Percentiles rank a stretch among this genome's conserved stretches.
These are phyloP conservation scores for Phytopythium vexans DNA, from an alignment of 352 stramenopile genomes.

Conservation along the genomic window DNA sequence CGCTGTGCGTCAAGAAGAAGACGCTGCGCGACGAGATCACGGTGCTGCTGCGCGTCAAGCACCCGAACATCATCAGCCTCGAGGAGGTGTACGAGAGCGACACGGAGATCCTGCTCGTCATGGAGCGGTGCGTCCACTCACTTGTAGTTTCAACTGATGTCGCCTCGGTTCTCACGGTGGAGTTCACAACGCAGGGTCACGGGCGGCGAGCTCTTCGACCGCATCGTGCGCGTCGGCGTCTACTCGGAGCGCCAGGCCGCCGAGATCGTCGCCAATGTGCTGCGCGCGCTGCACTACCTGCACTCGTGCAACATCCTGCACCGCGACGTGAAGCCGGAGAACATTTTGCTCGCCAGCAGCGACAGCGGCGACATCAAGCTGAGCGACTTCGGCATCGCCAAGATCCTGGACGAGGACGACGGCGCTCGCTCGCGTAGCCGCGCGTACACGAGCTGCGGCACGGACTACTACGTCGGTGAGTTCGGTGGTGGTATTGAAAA, in stretches of 20 bases:
- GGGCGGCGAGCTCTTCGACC: constrained; percentile 80
- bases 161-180: not conserved
- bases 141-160: not conserved
- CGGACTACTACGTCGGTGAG: constrained; percentile 85
- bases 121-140: constrained; percentile 58
- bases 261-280: constrained; percentile 71
- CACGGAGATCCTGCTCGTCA: constrained; percentile 84
- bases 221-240: constrained; percentile 75
- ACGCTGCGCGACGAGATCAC: constrained; percentile 85
- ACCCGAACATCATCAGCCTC: constrained; percentile 86
- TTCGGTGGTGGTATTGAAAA: not conserved
- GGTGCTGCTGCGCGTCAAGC: constrained; percentile 79
- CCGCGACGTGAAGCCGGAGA: constrained; percentile 83
- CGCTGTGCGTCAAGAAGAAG: constrained; percentile 85
- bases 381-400: constrained; percentile 83
- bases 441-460: constrained; percentile 86
- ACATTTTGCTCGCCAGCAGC: constrained; percentile 71
- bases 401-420: constrained; percentile 79
- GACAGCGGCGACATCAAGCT: constrained; percentile 78
- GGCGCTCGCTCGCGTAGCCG: constrained; percentile 58
- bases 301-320: constrained; percentile 83
- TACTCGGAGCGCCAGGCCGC: constrained; percentile 80
- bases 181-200: constrained; percentile 47
- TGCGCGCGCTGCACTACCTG: constrained; percentile 69
- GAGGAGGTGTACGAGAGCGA: constrained; percentile 87